Percentiles rank a stretch among this genome's conserved stretches.
phyloP scores from a whole-genome alignment of 495 filamentous ascomycete species.

The Annulohypoxylon nitens region DNA sequence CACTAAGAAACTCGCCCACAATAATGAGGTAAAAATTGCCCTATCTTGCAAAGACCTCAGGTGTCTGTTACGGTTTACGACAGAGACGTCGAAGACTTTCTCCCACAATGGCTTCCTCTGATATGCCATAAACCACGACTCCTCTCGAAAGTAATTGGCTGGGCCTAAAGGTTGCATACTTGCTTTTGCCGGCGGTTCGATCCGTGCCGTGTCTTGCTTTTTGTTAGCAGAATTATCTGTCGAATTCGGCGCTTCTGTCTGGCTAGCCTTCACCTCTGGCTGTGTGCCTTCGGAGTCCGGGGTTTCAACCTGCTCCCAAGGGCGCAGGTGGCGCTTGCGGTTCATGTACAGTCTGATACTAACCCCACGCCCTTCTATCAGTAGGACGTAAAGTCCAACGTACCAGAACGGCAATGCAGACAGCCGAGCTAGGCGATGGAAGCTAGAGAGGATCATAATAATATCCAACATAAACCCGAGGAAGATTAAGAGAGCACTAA shows the following conservation, averaged over 20 bases:
- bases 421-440: conserved; percentile 66
- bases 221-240: conserved; percentile 40
- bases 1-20: conserved; percentile 54
- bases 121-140: conserved; percentile 72
- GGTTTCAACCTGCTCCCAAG: conserved; percentile 67
- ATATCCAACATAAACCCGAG: conserved; percentile 66
- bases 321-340: conserved; percentile 72
- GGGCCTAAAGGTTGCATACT: conserved; percentile 63
- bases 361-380: conserved; percentile 70
- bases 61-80: conserved; percentile 72
- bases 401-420: conserved; percentile 69
- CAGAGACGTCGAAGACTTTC: conserved; percentile 73
- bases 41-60: conserved; percentile 75
- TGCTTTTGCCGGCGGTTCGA: conserved; percentile 55
- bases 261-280: background rate
- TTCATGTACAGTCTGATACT: conserved; percentile 71
- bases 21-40: conserved; percentile 66
- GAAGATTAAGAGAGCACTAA: conserved; percentile 65
- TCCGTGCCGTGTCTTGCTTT: conserved; percentile 15
- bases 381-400: conserved; percentile 70
- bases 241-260: background rate
- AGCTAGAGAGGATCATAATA: conserved; percentile 68
- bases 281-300: conserved; percentile 41
- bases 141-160: conserved; percentile 69
- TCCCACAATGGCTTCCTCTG: conserved; percentile 66